Evolutionary conservation across 495 filamentous ascomycete species (phyloP).

Genomic region (Lineolata rhizophorae): DNA sequence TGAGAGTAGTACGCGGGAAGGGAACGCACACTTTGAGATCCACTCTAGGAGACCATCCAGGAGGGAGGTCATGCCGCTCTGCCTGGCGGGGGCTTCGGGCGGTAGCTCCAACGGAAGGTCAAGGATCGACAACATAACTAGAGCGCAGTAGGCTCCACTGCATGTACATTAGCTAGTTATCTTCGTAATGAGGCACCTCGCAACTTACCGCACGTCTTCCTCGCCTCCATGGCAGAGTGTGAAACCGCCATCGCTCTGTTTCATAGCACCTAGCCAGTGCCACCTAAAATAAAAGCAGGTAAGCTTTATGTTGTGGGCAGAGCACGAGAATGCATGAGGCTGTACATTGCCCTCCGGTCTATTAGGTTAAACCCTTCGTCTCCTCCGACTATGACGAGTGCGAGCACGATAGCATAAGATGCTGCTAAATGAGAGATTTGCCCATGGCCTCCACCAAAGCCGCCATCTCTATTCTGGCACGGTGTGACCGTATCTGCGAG

Average conservation of each 20-base stretch:
- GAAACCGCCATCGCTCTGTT: constrained; percentile 70
- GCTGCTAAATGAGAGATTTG: constrained; percentile 72
- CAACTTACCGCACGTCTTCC: constrained; percentile 68
- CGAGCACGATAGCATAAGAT: constrained; percentile 66
- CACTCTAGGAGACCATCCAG: constrained; percentile 53
- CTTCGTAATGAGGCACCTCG: constrained; percentile 1
- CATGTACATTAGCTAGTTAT: constrained; percentile 3
- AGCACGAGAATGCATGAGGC: too few relatives aligned
- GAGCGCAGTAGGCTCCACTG: constrained; percentile 77
- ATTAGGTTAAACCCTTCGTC: constrained; percentile 49
- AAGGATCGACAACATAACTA: constrained; percentile 61
- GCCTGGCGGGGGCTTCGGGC: constrained; percentile 29
- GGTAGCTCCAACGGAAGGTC: constrained; percentile 62
- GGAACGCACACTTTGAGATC: constrained; percentile 49
- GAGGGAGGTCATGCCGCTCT: constrained; percentile 28
- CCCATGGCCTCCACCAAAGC: constrained; percentile 86
- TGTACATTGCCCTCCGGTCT: constrained; percentile 54
- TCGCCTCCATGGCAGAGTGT: constrained; percentile 61
- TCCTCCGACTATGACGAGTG: constrained; percentile 55
- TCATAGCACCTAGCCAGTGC: constrained; percentile 67
- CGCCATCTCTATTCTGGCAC: constrained; percentile 65
- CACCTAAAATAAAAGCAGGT: constrained; percentile 25
- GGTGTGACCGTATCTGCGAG: constrained; percentile 48
- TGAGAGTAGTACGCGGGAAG: constrained; percentile 3
- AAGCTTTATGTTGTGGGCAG: neutral